phyloP scores from a whole-genome alignment of 441 rosid genomes.

The Brassica balearica region DNA sequence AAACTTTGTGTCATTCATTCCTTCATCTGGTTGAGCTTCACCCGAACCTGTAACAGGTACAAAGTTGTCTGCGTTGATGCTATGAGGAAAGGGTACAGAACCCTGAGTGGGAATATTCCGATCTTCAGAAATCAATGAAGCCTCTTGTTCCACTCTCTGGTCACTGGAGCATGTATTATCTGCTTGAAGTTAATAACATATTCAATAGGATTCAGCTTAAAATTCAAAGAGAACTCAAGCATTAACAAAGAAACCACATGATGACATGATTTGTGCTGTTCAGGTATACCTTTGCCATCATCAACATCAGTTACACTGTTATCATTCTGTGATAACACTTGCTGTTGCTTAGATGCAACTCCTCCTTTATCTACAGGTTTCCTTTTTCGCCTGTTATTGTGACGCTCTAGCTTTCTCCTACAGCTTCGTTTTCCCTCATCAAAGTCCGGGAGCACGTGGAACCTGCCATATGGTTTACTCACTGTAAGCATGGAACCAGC shows the following conservation, averaged over 20 bases:
- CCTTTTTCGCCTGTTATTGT: constrained; percentile 79
- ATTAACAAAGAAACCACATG: constrained; percentile 13
- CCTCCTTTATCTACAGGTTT: constrained; percentile 53
- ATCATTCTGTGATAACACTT: constrained; percentile 49
- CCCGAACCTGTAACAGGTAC: constrained; percentile 58
- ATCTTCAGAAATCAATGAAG: constrained; percentile 65
- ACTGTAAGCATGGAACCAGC: constrained; percentile 10
- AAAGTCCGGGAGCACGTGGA: constrained; percentile 80
- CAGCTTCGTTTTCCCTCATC: constrained; percentile 95
- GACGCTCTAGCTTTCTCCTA: constrained; percentile 89
- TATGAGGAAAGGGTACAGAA: constrained; percentile 60
- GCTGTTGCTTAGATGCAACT: constrained; percentile 48
- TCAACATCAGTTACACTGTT: constrained; percentile 59
- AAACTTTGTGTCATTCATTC: constrained; percentile 62
- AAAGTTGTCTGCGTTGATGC: constrained; percentile 64
- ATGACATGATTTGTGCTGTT: background rate
- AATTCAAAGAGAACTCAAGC: constrained; percentile 16
- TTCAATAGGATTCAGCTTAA: constrained; percentile 12
- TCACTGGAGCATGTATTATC: constrained; percentile 56
- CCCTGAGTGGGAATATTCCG: constrained; percentile 51
- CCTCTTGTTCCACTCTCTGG: constrained; percentile 66
- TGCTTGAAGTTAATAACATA: constrained; percentile 39
- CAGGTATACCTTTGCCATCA: constrained; percentile 61
- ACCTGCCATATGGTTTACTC: constrained; percentile 57
- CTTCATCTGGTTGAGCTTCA: constrained; percentile 56